A percentile compares a stretch with the other conserved stretches of the same genome.
Evolutionary conservation across 2,329 filamentous ascomycete genomes (phyloP).

Genomic region (Calonectria leucothoes): DNA sequence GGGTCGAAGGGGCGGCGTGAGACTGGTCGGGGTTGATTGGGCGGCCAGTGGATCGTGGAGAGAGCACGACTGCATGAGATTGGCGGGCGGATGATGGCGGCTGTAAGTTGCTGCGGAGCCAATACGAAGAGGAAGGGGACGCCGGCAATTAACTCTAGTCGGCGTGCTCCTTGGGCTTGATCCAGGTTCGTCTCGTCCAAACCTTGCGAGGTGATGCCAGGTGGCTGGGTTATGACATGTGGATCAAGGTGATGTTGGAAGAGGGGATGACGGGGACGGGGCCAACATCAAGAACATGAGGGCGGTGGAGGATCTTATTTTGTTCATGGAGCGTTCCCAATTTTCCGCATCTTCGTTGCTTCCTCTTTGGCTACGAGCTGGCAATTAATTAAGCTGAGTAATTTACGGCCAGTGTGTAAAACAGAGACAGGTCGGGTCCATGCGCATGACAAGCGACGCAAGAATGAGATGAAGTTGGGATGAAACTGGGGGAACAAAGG

Average conservation of each 20-base stretch:
- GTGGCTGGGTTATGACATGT: slow-evolving; percentile 19
- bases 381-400: background rate
- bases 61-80: slow-evolving; percentile 10
- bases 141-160: slow-evolving; percentile 10
- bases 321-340: background rate
- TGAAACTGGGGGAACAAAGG: background rate
- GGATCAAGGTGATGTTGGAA: slow-evolving; percentile 17
- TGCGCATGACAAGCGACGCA: background rate
- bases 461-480: background rate
- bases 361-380: background rate
- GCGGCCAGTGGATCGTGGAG: slow-evolving; percentile 15
- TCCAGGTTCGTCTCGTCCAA: slow-evolving; percentile 14
- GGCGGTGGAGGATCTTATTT: background rate
- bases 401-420: background rate
- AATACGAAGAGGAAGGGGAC: slow-evolving; percentile 21
- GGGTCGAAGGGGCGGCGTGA: slow-evolving; percentile 22
- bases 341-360: background rate
- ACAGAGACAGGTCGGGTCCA: background rate
- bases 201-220: slow-evolving; percentile 10
- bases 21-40: slow-evolving; percentile 19
- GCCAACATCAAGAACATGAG: background rate
- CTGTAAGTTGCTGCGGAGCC: slow-evolving; percentile 17
- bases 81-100: slow-evolving; percentile 21
- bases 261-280: slow-evolving; percentile 16
- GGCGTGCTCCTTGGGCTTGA: slow-evolving; percentile 1